Percentiles rank a stretch among this genome's conserved stretches.
phyloP scores from a whole-genome alignment of 192 early-diverging fungal species.

The Coemansia sp. region DNA sequence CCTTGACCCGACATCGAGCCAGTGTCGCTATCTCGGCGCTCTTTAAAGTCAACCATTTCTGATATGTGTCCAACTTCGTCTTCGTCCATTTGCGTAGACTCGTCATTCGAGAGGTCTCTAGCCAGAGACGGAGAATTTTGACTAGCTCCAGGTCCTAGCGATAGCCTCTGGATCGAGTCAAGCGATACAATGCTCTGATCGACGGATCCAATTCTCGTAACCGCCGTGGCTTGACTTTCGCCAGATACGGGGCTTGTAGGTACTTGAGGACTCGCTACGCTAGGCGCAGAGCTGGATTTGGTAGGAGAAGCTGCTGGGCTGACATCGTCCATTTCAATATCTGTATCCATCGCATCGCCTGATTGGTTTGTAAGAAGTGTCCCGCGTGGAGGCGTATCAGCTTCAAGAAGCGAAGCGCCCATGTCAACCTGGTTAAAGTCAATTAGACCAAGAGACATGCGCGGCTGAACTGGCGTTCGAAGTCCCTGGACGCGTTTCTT shows the following conservation, averaged over 20 bases:
- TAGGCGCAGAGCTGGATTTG: no score
- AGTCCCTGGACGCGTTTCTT: constrained; percentile 24
- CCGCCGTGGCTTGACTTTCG: constrained; percentile 34
- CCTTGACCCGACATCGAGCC: background rate
- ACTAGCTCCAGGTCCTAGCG: background rate
- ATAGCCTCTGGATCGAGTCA: background rate
- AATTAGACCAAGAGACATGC: constrained; percentile 48
- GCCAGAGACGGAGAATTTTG: background rate
- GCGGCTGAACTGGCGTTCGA: constrained; percentile 22
- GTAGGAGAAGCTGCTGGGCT: background rate
- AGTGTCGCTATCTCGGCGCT: constrained; percentile 5
- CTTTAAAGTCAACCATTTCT: background rate
- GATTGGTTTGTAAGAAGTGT: constrained; percentile 10
- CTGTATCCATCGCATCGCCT: constrained; percentile 5
- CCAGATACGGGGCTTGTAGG: background rate
- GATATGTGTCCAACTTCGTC: background rate
- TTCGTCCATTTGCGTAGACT: constrained; percentile 1
- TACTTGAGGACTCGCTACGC: no score
- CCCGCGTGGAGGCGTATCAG: constrained; percentile 12
- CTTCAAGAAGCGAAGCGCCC: constrained; percentile 25
- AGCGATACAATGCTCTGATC: background rate
- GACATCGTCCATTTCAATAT: constrained; percentile 1
- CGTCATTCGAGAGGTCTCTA: background rate
- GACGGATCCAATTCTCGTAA: background rate
- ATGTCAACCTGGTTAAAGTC: constrained; percentile 49